These are phyloP conservation scores for Schwanniomyces polymorphus DNA, from an alignment of 805 yeast species.

Conservation along the genomic window DNA sequence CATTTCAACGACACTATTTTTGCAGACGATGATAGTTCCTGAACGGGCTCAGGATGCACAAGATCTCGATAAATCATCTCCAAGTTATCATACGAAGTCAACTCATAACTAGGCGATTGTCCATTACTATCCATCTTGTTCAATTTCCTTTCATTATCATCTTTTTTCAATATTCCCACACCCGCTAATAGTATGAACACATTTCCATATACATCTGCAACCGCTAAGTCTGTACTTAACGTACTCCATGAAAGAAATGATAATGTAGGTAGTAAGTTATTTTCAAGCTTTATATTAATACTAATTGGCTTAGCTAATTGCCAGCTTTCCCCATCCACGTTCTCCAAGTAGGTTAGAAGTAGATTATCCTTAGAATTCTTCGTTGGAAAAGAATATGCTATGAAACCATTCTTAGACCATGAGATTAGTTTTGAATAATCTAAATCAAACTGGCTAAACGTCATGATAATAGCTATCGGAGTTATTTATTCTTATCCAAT, in stretches of 20 bases:
- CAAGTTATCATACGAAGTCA: slow-evolving; percentile 44
- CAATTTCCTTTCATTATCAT: slow-evolving; percentile 25
- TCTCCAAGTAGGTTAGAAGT: slow-evolving; percentile 66
- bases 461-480: background rate
- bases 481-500: background rate
- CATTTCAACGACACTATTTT: slow-evolving; percentile 58
- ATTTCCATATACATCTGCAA: slow-evolving; percentile 71
- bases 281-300: slow-evolving; percentile 27
- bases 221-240: slow-evolving; percentile 78
- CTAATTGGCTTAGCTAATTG: slow-evolving; percentile 61
- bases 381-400: slow-evolving; percentile 61
- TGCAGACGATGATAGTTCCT: slow-evolving; percentile 12
- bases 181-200: slow-evolving; percentile 43
- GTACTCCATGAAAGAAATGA: slow-evolving; percentile 69
- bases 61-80: slow-evolving; percentile 51
- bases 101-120: slow-evolving; percentile 40
- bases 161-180: slow-evolving; percentile 35
- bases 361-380: slow-evolving; percentile 39
- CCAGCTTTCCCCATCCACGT: slow-evolving; percentile 78
- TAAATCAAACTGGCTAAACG: background rate
- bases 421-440: slow-evolving; percentile 37
- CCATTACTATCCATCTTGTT: slow-evolving; percentile 11
- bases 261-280: slow-evolving; percentile 29
- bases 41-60: slow-evolving; percentile 10
- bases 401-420: slow-evolving; percentile 85